Evolutionary conservation across 805 yeast genomes (phyloP), one percentile per base, ranked within the genome.

Genomic region (Ogataea haglerorum): DNA sequence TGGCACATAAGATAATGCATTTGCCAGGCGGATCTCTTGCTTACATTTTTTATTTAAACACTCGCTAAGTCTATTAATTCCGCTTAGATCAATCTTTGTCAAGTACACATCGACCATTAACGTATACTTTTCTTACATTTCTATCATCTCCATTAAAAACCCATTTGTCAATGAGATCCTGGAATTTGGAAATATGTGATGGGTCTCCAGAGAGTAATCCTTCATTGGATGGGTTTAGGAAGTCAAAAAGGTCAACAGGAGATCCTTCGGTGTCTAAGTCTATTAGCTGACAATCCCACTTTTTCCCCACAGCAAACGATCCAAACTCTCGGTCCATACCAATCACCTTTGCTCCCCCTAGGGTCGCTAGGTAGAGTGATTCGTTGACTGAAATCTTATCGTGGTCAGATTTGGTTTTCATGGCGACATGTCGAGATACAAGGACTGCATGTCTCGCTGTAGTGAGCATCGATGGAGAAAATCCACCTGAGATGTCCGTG

Each of bases 131-230:
- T 5, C 65, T 55, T 21, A 89, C 78, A 57, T 89, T 89, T 54
- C 96, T 73, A 59, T 89, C 96, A 61, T 89, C 97, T 8, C 96
- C 96, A 39, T 78, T 74, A 58, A 85, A 89, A 9, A 88, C 69
- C 97, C 96, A 90, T 60, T 85, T 86, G 38, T 84, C 82, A 4
- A 87, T 59, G 35, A 84, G 53, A 52, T 80, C 77, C 16, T 66
- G 67, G 56, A 77, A 66, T 44, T 68, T 70, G 5, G 41, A 30
- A 12, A 34, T 5, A 5, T 45, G 40, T 4, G 31, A 42, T 12
- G 21, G 27, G 5, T 36, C 21, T 13, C 39, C 33, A 6, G 14
- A 21, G 12, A 29, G 13, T 3, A 46, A 28, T 3, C 42, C 41
- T 12, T 31, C 31, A 45, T 44, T 39, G 1, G 44, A 38, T 1